Base-by-base conservation (phyloP, 148 eudicot species). In the Camellia lanceoleosa region DNA sequence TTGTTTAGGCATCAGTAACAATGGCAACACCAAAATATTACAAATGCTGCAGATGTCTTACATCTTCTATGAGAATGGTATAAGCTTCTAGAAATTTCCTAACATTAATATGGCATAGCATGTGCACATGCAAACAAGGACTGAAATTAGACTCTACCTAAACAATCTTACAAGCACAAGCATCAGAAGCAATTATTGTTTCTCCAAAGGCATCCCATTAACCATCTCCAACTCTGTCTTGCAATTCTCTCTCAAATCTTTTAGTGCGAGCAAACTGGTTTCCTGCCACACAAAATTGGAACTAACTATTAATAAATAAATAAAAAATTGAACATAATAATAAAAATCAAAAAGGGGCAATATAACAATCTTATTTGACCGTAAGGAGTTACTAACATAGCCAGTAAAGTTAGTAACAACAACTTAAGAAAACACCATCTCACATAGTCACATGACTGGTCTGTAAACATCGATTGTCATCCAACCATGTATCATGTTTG, bases 211-310 rank as follows among this genome's bases (percentile, higher is more conserved):
- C 72, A 64, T 41, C 78, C 80, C 87, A 71, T 78, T 84, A 65
- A 54, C 83, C 70, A 42, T 71, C 84, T 85, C 90, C 75, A 87
- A 59, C 60, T 84, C 89, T 73, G 77, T 82, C 89, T 92, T 93
- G 90, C 82, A 88, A 47, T 84, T 87, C 30, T 90, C 91, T 81
- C 90, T 90, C 76, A 89, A 4, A 59, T 90, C 88, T 62, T 83
- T 91, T 44, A 93, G 80, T 12, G 89, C 61, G n/a, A 67, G 69
- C 73, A 90, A 76, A 77, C 79, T 84, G 41, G 83, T 68, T 88
- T 90, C 87, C 97, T 93, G 95, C 85, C 78, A 76, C 56, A 83
- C 56, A 83, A 55, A 52, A 61, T 20, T 7, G 30, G 16, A 65
- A 72, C 42, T 41, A 49, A 30, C 30, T 65, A 9, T 3, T 54